These are phyloP conservation scores for Chrysosphaeria jannelii DNA, from an alignment of 2,329 filamentous ascomycete species.

Conservation along the genomic window DNA sequence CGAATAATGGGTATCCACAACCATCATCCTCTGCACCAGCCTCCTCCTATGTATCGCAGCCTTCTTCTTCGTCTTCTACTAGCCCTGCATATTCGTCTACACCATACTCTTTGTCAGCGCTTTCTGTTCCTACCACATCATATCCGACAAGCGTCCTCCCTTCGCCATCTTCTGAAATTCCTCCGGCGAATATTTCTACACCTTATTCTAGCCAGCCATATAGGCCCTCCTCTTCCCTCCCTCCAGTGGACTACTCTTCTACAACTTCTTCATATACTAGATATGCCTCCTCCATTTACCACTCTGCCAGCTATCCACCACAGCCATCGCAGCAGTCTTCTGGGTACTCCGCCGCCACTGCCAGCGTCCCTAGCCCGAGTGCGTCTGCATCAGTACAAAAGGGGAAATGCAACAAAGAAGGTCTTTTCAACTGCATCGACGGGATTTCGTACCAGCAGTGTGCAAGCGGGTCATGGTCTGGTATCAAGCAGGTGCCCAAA, in stretches of 20 bases:
- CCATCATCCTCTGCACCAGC: too few relatives aligned
- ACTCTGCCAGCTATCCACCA: background rate
- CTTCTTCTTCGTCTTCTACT: constrained; percentile 6
- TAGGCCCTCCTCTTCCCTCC: too few relatives aligned
- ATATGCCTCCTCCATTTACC: background rate
- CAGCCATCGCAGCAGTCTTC: background rate
- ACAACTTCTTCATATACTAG: background rate
- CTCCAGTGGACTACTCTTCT: constrained; percentile 3
- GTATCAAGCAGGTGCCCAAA: constrained; percentile 11
- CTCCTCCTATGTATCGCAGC: constrained; percentile 4
- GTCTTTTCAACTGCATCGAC: constrained; percentile 19
- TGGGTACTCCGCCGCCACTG: constrained; percentile 8
- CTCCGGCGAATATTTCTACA: too few relatives aligned
- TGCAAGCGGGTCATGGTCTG: constrained; percentile 16
- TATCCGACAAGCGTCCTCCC: constrained; percentile 3
- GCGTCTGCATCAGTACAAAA: too few relatives aligned
- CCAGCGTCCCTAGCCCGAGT: constrained; percentile 8
- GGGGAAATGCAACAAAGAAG: constrained; percentile 18
- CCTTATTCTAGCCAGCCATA: too few relatives aligned
- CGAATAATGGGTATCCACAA: background rate
- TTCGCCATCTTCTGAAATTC: too few relatives aligned
- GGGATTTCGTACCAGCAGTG: constrained; percentile 18
- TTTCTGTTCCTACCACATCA: constrained; percentile 3
- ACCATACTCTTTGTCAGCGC: background rate
- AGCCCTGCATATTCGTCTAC: constrained; percentile 1